Conservation (phyloP, 495 filamentous ascomycete genomes). For the Podospora tetraspora region DNA sequence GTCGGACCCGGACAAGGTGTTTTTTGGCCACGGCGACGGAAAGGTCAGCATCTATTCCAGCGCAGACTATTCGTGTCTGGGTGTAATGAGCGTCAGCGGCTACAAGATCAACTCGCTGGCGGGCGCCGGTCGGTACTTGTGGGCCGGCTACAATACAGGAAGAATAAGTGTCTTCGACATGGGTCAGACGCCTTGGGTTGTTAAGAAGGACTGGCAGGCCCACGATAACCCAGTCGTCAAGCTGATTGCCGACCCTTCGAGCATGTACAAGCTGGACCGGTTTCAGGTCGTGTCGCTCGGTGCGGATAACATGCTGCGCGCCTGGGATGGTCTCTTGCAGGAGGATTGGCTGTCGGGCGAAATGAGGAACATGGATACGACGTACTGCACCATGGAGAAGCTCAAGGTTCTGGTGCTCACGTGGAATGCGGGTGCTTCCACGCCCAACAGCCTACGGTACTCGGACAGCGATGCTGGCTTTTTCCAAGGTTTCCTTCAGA, state of each 20-base stretch:
- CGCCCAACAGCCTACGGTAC: slow-evolving; percentile 71
- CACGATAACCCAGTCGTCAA: slow-evolving; percentile 75
- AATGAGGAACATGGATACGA: slow-evolving; percentile 75
- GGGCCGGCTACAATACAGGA: slow-evolving; percentile 94
- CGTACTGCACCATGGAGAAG: slow-evolving; percentile 80
- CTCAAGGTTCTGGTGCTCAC: slow-evolving; percentile 75
- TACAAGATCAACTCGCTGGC: slow-evolving; percentile 92
- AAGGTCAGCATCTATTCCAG: slow-evolving; percentile 89
- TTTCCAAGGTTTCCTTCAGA: slow-evolving; percentile 66
- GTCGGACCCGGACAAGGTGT: slow-evolving; percentile 72
- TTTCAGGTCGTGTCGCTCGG: slow-evolving; percentile 85
- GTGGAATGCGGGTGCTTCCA: slow-evolving; percentile 94
- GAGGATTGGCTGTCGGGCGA: slow-evolving; percentile 88
- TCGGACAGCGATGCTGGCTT: slow-evolving; percentile 63
- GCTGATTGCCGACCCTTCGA: slow-evolving; percentile 72
- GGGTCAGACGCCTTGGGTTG: slow-evolving; percentile 70
- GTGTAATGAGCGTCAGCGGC: slow-evolving; percentile 74
- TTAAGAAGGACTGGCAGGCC: slow-evolving; percentile 91
- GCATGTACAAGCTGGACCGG: slow-evolving; percentile 80
- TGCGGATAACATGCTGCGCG: slow-evolving; percentile 73
- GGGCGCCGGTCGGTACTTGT: slow-evolving; percentile 78
- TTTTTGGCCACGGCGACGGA: slow-evolving; percentile 87
- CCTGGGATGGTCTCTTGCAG: slow-evolving; percentile 91
- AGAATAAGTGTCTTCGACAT: slow-evolving; percentile 93
- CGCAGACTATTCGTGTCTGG: slow-evolving; percentile 65